Base-by-base conservation (phyloP, 805 yeast genomes). In the Teunomyces tritomae region DNA sequence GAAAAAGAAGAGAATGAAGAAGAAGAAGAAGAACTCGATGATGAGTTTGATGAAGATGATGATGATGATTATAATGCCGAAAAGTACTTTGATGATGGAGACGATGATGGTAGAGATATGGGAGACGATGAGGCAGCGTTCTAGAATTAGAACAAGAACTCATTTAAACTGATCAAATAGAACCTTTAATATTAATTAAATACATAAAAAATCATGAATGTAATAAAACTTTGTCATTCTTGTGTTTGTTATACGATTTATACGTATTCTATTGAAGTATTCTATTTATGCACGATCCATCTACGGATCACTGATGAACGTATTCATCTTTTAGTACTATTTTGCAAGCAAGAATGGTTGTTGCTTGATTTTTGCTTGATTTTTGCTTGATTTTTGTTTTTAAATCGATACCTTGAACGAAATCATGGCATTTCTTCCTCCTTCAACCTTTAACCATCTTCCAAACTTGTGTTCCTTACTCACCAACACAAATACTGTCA, bases 381-480 rank as follows among this genome's bases (percentile, higher is more conserved):
- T 24, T 28, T 13, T 29, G 34, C 44, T 41, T 11, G 26, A n/a
- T n/a, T n/a, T 20, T 13, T 35, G 13, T 39, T 30, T 20, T 4
- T 20, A 20, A 4, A 20, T 20, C 24, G 24, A 50, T 34, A 50
- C 32, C 14, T 47, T 44, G 37, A 50, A 44, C 26, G 39, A 36
- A 17, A 46, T 26, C 54, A 89, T 73, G 49, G 89, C 89, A 67
- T 87, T 89, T 64, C 92, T 80, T 28, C 86, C 85, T 6, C 87
- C 87, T 24, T 74, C 73, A 32, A 78, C 73, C 46, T 79, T 74
- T 24, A 83, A 65, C 96, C 97, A 91, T 63, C 97, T 83, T 33
- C 97, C 97, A 48, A 88, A 73, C 62, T 86, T 82, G 61, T 87
- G 96, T 67, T 92, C 97, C 65, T 91, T 89, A 35, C 92, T 80